These are phyloP conservation scores for Colletotrichum lini DNA, from an alignment of 2,329 filamentous ascomycete genomes.

Conservation along the genomic window DNA sequence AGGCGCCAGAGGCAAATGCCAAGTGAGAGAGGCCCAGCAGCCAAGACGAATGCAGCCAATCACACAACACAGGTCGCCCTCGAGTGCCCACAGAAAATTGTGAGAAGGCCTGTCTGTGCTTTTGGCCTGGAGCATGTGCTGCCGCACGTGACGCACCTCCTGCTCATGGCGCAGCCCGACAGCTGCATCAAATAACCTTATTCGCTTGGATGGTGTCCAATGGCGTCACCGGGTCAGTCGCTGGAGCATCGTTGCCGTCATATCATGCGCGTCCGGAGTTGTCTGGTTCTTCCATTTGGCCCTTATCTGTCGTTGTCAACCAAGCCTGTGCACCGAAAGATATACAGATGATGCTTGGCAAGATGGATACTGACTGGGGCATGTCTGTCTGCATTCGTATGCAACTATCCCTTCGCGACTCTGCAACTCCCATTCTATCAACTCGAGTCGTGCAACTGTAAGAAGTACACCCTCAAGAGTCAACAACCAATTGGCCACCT, in stretches of 20 bases:
- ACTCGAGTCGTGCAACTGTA: neutral
- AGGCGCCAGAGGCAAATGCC: constrained; percentile 18
- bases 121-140: neutral
- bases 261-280: neutral
- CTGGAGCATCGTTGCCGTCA: constrained; percentile 7
- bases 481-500: constrained; percentile 8
- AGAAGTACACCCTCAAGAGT: too few species aligned
- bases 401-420: neutral
- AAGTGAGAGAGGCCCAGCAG: constrained; percentile 8
- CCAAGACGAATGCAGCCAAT: constrained; percentile 5
- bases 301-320: too few species aligned
- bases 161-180: constrained; percentile 21
- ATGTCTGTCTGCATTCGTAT: too few species aligned
- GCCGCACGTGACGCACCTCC: constrained; percentile 22
- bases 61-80: constrained; percentile 20
- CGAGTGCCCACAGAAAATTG: neutral
- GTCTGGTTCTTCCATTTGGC: too few species aligned
- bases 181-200: constrained; percentile 33
- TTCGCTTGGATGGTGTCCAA: constrained; percentile 19
- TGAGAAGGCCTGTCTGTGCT: constrained; percentile 14
- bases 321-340: neutral
- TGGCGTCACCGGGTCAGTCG: constrained; percentile 29
- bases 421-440: neutral
- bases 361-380: neutral
- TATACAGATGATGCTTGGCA: neutral